A percentile compares a stretch with the other conserved stretches of the same genome.
phyloP scores from a whole-genome alignment of 805 yeast genomes.

The Metschnikowia noctiluminum region DNA sequence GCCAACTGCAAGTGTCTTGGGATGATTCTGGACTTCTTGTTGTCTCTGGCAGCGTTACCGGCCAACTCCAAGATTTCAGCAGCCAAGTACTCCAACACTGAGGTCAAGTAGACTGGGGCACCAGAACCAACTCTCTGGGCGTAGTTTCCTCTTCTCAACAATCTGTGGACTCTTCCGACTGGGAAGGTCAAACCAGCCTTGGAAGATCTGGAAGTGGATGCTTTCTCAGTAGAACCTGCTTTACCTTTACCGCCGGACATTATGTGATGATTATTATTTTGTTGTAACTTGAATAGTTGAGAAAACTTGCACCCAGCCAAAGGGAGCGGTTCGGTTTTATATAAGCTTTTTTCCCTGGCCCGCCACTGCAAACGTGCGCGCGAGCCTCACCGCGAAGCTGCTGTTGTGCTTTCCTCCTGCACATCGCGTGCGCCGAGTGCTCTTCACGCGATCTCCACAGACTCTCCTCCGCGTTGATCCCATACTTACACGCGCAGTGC shows the following conservation, averaged over 20 bases:
- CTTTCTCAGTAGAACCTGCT: conserved; percentile 47
- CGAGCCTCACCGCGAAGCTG: not conserved
- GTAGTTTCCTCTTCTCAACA: conserved; percentile 49
- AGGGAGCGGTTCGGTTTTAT: conserved; percentile 9
- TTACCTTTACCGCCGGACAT: conserved; percentile 33
- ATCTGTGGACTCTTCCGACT: conserved; percentile 50
- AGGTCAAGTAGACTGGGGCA: conserved; percentile 50
- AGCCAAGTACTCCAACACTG: conserved; percentile 48
- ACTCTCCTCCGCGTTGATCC: conserved; percentile 14
- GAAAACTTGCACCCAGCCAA: not conserved
- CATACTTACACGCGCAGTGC: conserved; percentile 15
- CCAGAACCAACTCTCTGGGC: conserved; percentile 53
- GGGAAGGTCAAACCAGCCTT: conserved; percentile 51
- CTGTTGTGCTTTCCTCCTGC: conserved; percentile 11
- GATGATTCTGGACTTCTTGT: conserved; percentile 81
- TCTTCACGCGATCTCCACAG: conserved; percentile 12
- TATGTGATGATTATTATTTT: conserved; percentile 11
- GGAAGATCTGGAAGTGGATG: conserved; percentile 47
- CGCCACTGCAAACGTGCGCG: conserved; percentile 7
- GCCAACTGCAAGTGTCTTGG: conserved; percentile 53
- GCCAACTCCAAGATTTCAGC: conserved; percentile 52
- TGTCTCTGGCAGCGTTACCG: conserved; percentile 56
- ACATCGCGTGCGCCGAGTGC: conserved; percentile 6
- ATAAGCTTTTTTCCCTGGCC: conserved; percentile 8
- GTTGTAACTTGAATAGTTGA: conserved; percentile 1